Conservation (phyloP, 2,329 filamentous ascomycete genomes). For the Didymella exigua region DNA sequence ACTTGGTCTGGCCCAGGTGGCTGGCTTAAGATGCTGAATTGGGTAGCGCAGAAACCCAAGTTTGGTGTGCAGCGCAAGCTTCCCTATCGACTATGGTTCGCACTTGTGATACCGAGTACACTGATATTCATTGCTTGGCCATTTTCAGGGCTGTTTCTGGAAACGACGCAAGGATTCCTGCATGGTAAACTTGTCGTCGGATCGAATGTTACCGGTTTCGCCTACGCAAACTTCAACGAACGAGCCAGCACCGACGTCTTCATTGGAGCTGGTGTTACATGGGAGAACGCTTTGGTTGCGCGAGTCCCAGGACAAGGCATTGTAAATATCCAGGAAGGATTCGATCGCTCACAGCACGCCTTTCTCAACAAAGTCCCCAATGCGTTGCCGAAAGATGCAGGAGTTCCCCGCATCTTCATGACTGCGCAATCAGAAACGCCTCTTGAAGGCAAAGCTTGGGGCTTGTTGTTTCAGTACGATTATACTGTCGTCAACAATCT, state of each 20-base stretch:
- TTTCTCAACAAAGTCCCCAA: not conserved
- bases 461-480: not conserved
- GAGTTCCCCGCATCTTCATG: not conserved
- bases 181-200: not conserved
- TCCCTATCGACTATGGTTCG: not conserved
- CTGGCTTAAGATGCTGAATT: conserved; percentile 18
- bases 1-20: conserved; percentile 18
- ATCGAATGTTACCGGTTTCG: not conserved
- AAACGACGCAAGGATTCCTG: not conserved
- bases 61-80: not conserved
- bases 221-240: conserved; percentile 1
- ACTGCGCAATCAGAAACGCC: not conserved
- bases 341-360: not conserved
- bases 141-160: not conserved
- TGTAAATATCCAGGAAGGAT: not conserved
- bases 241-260: not conserved
- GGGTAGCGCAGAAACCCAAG: conserved; percentile 1
- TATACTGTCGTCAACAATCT: not conserved
- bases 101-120: not conserved
- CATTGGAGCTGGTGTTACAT: not conserved
- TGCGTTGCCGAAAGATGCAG: not conserved
- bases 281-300: not conserved
- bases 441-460: not conserved
- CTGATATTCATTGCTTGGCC: not conserved
- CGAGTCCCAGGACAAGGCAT: not conserved